Conservation (phyloP, 345 rosid species). For the Euphorbia tirucalli region DNA sequence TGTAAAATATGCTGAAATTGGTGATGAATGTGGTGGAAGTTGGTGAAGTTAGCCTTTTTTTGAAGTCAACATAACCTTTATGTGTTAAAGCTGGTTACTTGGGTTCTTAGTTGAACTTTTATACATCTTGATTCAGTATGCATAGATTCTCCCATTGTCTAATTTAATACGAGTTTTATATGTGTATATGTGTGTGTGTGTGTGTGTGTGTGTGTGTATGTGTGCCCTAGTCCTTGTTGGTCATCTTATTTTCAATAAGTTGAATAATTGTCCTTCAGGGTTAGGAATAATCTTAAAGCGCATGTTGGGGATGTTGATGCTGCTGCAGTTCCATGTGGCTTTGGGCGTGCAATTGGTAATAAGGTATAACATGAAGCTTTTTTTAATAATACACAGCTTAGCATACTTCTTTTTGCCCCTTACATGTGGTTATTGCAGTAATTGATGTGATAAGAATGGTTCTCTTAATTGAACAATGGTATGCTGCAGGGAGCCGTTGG, state of each 20-base stretch:
- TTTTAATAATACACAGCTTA: too few relatives aligned
- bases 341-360: slow-evolving; percentile 97
- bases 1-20: background rate
- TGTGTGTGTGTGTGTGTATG: background rate
- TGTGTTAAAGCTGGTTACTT: background rate
- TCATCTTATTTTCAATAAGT: slow-evolving; percentile 8
- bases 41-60: background rate
- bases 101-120: background rate
- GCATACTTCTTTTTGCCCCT: too few relatives aligned
- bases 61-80: background rate
- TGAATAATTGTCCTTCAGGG: slow-evolving; percentile 47
- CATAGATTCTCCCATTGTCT: background rate
- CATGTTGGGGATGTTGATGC: slow-evolving; percentile 94
- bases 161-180: too few relatives aligned
- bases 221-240: too few relatives aligned
- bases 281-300: slow-evolving; percentile 69
- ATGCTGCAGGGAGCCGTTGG: slow-evolving; percentile 70
- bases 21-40: background rate
- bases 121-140: background rate
- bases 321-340: slow-evolving; percentile 97
- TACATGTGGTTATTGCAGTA: too few relatives aligned
- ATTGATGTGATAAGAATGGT: background rate
- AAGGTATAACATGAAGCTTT: slow-evolving; percentile 46
- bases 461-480: background rate
- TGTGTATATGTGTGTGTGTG: background rate